phyloP scores from a whole-genome alignment of 805 yeast species.

The Wilhelminamyces savonicus region DNA sequence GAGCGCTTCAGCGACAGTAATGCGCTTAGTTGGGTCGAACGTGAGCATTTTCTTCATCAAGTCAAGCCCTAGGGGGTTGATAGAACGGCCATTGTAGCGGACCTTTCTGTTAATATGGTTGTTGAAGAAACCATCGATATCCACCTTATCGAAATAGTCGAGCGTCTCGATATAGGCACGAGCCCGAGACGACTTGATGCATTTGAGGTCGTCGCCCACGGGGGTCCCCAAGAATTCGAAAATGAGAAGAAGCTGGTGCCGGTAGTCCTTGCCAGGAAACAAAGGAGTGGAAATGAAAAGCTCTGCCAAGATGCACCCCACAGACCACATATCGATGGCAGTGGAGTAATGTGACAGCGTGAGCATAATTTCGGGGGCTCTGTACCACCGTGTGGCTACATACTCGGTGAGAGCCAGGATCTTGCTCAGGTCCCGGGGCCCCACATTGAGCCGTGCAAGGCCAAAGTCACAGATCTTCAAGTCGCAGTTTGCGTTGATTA shows the following conservation, averaged over 20 bases:
- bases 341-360: conserved; percentile 66
- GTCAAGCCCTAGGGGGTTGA: conserved; percentile 24
- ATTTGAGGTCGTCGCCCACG: conserved; percentile 13
- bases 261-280: conserved; percentile 80
- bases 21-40: conserved; percentile 4
- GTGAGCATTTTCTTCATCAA: conserved; percentile 5
- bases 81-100: conserved; percentile 7
- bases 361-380: conserved; percentile 81
- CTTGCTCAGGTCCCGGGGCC: conserved; percentile 5
- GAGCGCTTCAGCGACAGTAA: conserved; percentile 6
- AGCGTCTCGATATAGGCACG: conserved; percentile 18
- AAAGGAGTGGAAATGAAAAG: conserved; percentile 84
- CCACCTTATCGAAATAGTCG: conserved; percentile 13
- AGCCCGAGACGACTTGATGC: conserved; percentile 18
- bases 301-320: conserved; percentile 95
- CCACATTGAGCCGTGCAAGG: conserved; percentile 48
- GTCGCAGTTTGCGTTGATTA: conserved; percentile 66
- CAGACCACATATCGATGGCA: conserved; percentile 93
- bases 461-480: conserved; percentile 79
- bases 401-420: conserved; percentile 63
- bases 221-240: conserved; percentile 72
- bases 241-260: conserved; percentile 60
- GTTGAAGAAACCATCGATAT: conserved; percentile 12
- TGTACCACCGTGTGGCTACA: conserved; percentile 80
- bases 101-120: conserved; percentile 14